These are phyloP conservation scores for Acanthamoeba sp. DNA, from an alignment of 208 protist genomes.

Conservation along the genomic window DNA sequence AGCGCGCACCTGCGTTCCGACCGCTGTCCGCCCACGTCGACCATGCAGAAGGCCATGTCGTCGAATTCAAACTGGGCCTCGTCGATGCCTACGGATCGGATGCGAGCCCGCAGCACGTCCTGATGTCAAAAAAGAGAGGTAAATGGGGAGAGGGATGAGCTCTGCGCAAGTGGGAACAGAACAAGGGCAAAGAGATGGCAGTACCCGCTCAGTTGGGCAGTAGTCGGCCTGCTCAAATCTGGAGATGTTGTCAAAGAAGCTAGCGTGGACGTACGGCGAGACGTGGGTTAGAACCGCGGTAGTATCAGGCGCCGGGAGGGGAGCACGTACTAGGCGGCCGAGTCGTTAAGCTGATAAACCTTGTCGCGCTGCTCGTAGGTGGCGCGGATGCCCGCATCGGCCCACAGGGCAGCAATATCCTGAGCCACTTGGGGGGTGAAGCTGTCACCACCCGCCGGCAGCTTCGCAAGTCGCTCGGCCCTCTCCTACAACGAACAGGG, in stretches of 20 bases:
- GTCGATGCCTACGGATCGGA: slow-evolving; percentile 93
- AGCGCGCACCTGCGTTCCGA: slow-evolving; percentile 83
- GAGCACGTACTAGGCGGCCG: slow-evolving; percentile 83
- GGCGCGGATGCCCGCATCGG: slow-evolving; percentile 81
- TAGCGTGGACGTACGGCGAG: too few species aligned
- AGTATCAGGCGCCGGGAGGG: too few species aligned
- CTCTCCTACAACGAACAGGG: slow-evolving; percentile 26
- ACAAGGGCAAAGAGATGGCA: neutral
- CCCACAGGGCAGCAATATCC: slow-evolving; percentile 84
- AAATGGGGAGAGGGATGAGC: too few species aligned
- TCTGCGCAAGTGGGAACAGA: neutral
- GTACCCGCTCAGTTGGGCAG: slow-evolving; percentile 85
- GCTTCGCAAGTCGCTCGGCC: slow-evolving; percentile 52
- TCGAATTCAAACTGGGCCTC: slow-evolving; percentile 90
- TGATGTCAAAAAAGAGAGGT: neutral
- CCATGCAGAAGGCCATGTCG: slow-evolving; percentile 86
- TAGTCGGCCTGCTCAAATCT: slow-evolving; percentile 84
- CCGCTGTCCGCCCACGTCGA: slow-evolving; percentile 92
- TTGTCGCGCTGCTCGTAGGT: slow-evolving; percentile 79
- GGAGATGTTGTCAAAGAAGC: slow-evolving; percentile 89
- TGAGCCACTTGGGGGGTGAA: slow-evolving; percentile 66
- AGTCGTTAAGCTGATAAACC: slow-evolving; percentile 87
- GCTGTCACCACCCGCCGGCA: slow-evolving; percentile 28
- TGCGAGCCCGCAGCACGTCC: slow-evolving; percentile 90
- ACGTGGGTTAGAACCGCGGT: too few species aligned